Evolutionary conservation across 2,329 filamentous ascomycete genomes (phyloP), one percentile per base, ranked within the genome.

Genomic region (Scedosporium minutisporum): DNA sequence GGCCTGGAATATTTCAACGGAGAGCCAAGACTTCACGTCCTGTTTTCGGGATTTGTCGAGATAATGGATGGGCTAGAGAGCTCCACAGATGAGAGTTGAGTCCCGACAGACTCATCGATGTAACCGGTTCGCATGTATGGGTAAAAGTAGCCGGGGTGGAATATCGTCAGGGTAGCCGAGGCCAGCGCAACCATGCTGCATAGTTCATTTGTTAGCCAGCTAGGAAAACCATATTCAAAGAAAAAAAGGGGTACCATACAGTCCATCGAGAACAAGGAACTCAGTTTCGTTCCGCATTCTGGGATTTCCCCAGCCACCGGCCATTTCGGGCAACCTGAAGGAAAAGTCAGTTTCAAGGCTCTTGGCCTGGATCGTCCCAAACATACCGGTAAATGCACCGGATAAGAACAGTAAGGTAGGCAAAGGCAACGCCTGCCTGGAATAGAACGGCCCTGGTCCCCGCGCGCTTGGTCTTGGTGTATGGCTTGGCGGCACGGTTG

Each of bases 311-410:
- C 85, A 91, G 1, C 87, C 87, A 61, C 82, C 76, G 65, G 80
- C 82, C 65, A 90, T 73, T 77, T 90, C 87, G 0, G 82, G 83
- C 23, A 88, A 82, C 62, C 88, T 81, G 72, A 38, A 60, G 10
- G 6, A n/a, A 29, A 29, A 16, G 42, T 51, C 23, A 61, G 21
- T 12, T n/a, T 12, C 14, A 12, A 18, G 23, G 16, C 4, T 21
- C 12, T 33, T 6, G 14, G 5, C 2, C 2, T 4, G 12, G 42
- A 6, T 16, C 25, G 21, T 33, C 44, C 21, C 42, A 14, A 38
- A 29, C 41, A 16, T 57, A 61, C 58, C 58, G 21, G 42, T 61
- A 61, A 7, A 61, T 53, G 42, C 58, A 61, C 27, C 58, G 42
- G 44, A 61, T 53, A 12, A 61, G 44, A 10, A 61, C 58, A 6